Evolutionary conservation across 1,284 basidiomycete genomes (phyloP).

Genomic region (Chondrostereum purpureum): DNA sequence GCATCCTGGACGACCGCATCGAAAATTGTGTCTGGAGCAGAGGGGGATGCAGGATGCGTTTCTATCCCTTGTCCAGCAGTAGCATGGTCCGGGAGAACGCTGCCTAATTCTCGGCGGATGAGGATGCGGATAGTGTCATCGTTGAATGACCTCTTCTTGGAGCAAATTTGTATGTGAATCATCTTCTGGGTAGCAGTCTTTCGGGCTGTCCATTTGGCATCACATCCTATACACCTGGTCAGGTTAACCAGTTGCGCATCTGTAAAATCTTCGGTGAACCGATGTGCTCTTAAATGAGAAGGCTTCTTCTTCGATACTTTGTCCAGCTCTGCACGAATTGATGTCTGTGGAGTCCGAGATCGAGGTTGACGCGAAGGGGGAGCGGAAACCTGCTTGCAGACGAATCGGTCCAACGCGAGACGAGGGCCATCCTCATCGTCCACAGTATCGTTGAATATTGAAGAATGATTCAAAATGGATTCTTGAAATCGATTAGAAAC

Average conservation of each 20-base stretch:
- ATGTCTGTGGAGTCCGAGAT: background rate
- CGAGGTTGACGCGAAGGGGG: background rate
- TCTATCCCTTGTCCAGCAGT: slow-evolving; percentile 15
- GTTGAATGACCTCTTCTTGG: slow-evolving; percentile 48
- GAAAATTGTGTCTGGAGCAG: slow-evolving; percentile 38
- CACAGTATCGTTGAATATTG: slow-evolving; percentile 1
- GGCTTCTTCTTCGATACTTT: slow-evolving; percentile 14
- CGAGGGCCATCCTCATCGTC: background rate
- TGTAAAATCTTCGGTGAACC: slow-evolving; percentile 31
- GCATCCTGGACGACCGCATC: slow-evolving; percentile 44
- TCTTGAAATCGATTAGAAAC: too few relatives aligned
- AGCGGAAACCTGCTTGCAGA: background rate
- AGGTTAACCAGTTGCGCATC: slow-evolving; percentile 41
- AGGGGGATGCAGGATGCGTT: slow-evolving; percentile 20
- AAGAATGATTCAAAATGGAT: background rate
- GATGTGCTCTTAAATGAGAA: slow-evolving; percentile 11
- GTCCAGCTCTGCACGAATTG: background rate
- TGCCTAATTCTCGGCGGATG: slow-evolving; percentile 45
- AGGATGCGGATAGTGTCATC: slow-evolving; percentile 50
- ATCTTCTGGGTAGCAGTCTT: slow-evolving; percentile 59
- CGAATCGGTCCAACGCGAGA: background rate
- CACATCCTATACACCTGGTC: slow-evolving; percentile 58
- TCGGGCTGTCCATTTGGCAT: slow-evolving; percentile 56
- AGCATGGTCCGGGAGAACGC: slow-evolving; percentile 24
- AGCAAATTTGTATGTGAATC: slow-evolving; percentile 60